Conservation (phyloP, 805 yeast genomes). For the Candida yuanshanica region DNA sequence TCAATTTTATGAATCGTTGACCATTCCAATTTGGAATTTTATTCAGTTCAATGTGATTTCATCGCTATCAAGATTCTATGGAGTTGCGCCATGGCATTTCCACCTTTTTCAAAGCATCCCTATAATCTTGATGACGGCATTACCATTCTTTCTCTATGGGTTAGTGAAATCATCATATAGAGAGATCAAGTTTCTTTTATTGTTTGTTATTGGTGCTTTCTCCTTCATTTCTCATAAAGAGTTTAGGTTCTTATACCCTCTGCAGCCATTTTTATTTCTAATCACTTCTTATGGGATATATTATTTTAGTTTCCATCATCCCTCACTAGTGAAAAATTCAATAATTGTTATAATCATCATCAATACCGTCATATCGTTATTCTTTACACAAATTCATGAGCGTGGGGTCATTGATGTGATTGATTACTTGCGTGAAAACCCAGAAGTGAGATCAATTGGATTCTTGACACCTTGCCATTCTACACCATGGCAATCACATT, state of each 20-base stretch:
- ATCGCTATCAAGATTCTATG: conserved; percentile 76
- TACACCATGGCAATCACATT: conserved; percentile 87
- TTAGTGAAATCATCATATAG: conserved; percentile 19
- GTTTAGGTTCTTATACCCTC: conserved; percentile 80
- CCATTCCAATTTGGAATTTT: conserved; percentile 65
- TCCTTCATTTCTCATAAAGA: conserved; percentile 81
- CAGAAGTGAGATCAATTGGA: conserved; percentile 51
- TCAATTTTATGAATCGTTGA: conserved; percentile 48
- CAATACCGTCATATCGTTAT: conserved; percentile 39
- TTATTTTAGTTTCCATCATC: conserved; percentile 18
- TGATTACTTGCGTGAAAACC: conserved; percentile 39
- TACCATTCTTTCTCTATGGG: conserved; percentile 57
- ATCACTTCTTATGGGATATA: conserved; percentile 36
- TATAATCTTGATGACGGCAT: conserved; percentile 54
- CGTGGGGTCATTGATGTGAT: conserved; percentile 76
- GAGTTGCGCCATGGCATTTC: conserved; percentile 78
- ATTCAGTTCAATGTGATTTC: conserved; percentile 71
- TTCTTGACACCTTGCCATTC: conserved; percentile 96
- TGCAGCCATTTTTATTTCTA: conserved; percentile 67
- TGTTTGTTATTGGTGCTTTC: conserved; percentile 46
- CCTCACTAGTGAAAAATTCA: conserved; percentile 10
- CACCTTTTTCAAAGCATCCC: conserved; percentile 83
- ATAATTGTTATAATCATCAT: conserved; percentile 23
- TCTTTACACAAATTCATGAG: conserved; percentile 71
- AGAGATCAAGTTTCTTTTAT: conserved; percentile 27